Percentiles rank a stretch among this genome's conserved stretches.
Conservation (phyloP, 2,329 filamentous ascomycete genomes). For the Pleoardoris graminearum region DNA sequence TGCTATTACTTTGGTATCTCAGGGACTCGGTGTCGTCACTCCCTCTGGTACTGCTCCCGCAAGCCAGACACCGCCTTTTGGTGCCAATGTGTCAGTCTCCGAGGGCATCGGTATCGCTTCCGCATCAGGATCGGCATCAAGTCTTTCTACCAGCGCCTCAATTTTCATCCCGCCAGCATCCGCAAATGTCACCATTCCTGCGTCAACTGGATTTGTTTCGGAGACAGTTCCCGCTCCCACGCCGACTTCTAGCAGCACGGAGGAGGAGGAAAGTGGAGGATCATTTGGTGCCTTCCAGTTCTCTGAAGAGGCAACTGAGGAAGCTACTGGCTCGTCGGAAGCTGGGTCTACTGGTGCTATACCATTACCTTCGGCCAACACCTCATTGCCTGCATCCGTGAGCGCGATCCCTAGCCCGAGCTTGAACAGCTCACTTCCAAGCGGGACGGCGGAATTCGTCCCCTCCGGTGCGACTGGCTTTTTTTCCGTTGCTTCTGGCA, state of each 20-base stretch:
- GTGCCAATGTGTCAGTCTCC: background rate
- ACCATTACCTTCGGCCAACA: conserved; percentile 3
- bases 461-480: conserved; percentile 11
- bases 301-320: conserved; percentile 4
- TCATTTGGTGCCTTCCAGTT: background rate
- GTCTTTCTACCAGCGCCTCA: background rate
- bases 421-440: conserved; percentile 10
- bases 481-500: conserved; percentile 11
- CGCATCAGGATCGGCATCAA: background rate
- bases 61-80: background rate
- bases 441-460: conserved; percentile 5
- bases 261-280: background rate
- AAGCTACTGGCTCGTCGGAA: background rate
- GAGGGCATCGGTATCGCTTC: background rate
- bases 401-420: conserved; percentile 12
- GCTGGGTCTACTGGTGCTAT: conserved; percentile 4
- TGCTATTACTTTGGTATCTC: conserved; percentile 8
- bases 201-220: background rate
- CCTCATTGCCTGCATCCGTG: background rate
- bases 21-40: conserved; percentile 12
- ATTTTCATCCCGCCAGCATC: background rate
- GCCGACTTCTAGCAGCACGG: conserved; percentile 2
- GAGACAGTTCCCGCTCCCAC: conserved; percentile 4
- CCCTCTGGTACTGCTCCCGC: conserved; percentile 10
- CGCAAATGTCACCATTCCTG: conserved; percentile 1